phyloP scores from a whole-genome alignment of 441 rosid species.

The Euphorbia corollata region DNA sequence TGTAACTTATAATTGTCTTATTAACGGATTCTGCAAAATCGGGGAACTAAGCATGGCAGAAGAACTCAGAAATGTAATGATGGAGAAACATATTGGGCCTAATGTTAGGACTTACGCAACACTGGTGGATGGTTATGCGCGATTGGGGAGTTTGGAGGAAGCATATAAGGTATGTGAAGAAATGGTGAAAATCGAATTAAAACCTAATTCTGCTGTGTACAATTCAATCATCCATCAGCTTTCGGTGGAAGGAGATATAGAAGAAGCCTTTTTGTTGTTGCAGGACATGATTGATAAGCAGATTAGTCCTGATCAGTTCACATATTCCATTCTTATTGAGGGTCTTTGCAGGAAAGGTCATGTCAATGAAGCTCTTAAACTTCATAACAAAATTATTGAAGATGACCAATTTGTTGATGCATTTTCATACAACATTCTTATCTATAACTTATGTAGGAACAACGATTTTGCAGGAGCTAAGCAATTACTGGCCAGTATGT shows the following conservation, averaged over 20 bases:
- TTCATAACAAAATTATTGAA: slow-evolving; percentile 35
- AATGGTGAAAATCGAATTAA: slow-evolving; percentile 48
- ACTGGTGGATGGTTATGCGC: slow-evolving; percentile 56
- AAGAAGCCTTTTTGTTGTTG: slow-evolving; percentile 43
- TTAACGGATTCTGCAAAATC: slow-evolving; percentile 60
- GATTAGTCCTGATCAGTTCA: slow-evolving; percentile 37
- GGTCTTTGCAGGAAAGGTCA: slow-evolving; percentile 47
- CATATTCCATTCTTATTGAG: slow-evolving; percentile 42
- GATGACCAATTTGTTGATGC: slow-evolving; percentile 36
- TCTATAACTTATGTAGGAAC: slow-evolving; percentile 35
- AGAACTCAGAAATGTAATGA: slow-evolving; percentile 36
- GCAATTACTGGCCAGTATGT: slow-evolving; percentile 48
- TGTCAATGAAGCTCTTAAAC: slow-evolving; percentile 35
- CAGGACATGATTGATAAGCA: slow-evolving; percentile 38
- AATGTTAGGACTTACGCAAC: slow-evolving; percentile 77
- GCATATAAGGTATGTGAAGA: slow-evolving; percentile 41
- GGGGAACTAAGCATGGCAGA: slow-evolving; percentile 41
- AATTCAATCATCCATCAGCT: slow-evolving; percentile 62
- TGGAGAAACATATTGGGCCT: slow-evolving; percentile 42
- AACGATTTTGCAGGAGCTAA: slow-evolving; percentile 35
- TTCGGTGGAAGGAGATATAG: slow-evolving; percentile 56
- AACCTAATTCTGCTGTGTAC: slow-evolving; percentile 56
- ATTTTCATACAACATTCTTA: slow-evolving; percentile 42
- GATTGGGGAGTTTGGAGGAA: slow-evolving; percentile 43
- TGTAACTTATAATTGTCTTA: slow-evolving; percentile 48